These are phyloP conservation scores for Rhodotorula sp. DNA, from an alignment of 1,284 basidiomycete genomes.

Conservation along the genomic window DNA sequence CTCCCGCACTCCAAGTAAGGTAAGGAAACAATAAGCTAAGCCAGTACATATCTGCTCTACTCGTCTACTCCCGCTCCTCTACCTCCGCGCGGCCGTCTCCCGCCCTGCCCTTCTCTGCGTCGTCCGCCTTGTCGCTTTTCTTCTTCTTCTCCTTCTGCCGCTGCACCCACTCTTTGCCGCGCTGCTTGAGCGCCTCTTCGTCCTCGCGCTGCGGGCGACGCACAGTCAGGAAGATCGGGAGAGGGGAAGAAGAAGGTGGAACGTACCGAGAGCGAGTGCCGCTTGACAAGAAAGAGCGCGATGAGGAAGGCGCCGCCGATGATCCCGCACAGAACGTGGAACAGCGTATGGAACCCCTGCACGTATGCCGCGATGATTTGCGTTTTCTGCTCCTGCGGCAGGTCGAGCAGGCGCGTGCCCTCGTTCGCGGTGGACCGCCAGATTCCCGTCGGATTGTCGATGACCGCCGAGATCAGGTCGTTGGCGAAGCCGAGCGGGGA, in stretches of 20 bases:
- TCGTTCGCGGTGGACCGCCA: slow-evolving; percentile 20
- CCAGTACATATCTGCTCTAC: background rate
- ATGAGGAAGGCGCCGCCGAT: slow-evolving; percentile 32
- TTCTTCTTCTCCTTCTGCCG: slow-evolving; percentile 40
- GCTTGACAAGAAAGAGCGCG: slow-evolving; percentile 58
- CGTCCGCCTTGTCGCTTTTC: slow-evolving; percentile 13
- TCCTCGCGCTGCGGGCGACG: slow-evolving; percentile 55
- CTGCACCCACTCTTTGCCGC: slow-evolving; percentile 49
- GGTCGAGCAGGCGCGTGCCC: slow-evolving; percentile 46
- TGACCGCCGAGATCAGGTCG: slow-evolving; percentile 50
- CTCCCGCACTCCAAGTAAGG: too few relatives aligned
- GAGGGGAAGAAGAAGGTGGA: background rate
- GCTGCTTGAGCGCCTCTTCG: slow-evolving; percentile 56
- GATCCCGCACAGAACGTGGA: slow-evolving; percentile 50
- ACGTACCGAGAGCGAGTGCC: slow-evolving; percentile 57
- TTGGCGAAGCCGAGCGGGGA: slow-evolving; percentile 51
- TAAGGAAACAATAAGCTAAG: too few relatives aligned
- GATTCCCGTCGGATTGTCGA: slow-evolving; percentile 51
- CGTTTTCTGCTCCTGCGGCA: slow-evolving; percentile 53
- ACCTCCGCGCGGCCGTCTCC: background rate
- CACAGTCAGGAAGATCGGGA: background rate
- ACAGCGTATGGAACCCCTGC: slow-evolving; percentile 61
- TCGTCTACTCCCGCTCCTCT: background rate
- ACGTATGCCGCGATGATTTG: slow-evolving; percentile 62
- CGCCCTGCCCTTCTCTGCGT: slow-evolving; percentile 16